A percentile compares a stretch with the other conserved stretches of the same genome.
phyloP scores from a whole-genome alignment of 306 rosid genomes.

The Cucumis cinereus region DNA sequence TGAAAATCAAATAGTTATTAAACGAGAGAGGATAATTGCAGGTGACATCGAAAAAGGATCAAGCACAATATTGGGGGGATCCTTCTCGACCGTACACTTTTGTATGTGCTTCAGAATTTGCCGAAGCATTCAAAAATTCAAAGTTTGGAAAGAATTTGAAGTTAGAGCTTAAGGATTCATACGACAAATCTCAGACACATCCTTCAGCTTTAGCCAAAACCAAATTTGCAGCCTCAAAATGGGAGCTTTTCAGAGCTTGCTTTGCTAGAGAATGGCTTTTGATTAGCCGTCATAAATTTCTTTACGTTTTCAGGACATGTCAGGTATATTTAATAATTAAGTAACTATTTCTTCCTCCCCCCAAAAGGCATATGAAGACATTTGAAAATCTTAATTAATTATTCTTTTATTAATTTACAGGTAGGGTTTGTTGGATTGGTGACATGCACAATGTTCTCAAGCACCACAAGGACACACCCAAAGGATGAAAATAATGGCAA shows the following conservation, averaged over 20 bases:
- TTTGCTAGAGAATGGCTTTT: constrained; percentile 48
- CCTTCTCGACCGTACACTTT: constrained; percentile 48
- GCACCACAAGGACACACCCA: constrained; percentile 49
- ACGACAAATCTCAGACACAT: constrained; percentile 36
- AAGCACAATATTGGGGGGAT: constrained; percentile 82
- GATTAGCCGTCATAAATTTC: constrained; percentile 63
- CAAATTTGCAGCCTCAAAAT: constrained; percentile 40
- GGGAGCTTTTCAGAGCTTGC: constrained; percentile 54
- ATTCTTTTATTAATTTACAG: too few relatives aligned
- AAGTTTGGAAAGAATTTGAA: constrained; percentile 39
- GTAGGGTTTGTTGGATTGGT: constrained; percentile 76
- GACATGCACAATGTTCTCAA: constrained; percentile 56
- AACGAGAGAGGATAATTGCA: neutral
- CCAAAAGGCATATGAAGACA: too few relatives aligned
- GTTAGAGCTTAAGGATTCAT: constrained; percentile 26
- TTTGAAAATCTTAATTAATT: too few relatives aligned
- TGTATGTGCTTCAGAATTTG: constrained; percentile 50
- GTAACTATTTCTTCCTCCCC: too few relatives aligned
- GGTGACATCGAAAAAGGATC: constrained; percentile 83
- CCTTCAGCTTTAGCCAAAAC: constrained; percentile 47
- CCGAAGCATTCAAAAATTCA: constrained; percentile 51
- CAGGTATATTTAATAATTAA: constrained; percentile 57
- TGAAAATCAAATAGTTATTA: neutral
- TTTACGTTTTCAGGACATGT: constrained; percentile 61
- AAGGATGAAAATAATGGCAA: constrained; percentile 42